Evolutionary conservation across 2,329 filamentous ascomycete species (phyloP).

Genomic region (Ophiostoma piceae): DNA sequence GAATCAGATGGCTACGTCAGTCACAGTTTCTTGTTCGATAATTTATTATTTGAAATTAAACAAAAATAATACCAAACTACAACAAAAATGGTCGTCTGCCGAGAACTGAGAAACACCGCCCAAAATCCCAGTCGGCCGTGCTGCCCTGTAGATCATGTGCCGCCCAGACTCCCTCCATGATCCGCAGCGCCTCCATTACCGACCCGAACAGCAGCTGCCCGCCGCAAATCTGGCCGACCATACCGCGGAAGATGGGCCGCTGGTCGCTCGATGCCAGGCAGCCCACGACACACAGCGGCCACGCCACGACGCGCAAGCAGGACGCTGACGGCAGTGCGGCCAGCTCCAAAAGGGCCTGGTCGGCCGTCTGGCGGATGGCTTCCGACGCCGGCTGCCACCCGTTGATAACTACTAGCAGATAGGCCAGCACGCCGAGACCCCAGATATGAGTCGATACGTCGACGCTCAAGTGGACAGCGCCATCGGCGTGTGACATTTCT

Average conservation of each 20-base stretch:
- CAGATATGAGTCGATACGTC: constrained; percentile 37
- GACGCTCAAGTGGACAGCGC: background rate
- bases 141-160: constrained; percentile 31
- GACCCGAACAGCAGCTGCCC: constrained; percentile 44
- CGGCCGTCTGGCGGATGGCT: constrained; percentile 26
- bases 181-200: constrained; percentile 39
- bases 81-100: constrained; percentile 29
- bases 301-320: constrained; percentile 34
- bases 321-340: constrained; percentile 30
- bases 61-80: constrained; percentile 18
- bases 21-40: background rate
- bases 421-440: constrained; percentile 45
- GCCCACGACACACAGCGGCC: constrained; percentile 37
- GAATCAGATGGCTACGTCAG: background rate
- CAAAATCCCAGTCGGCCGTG: constrained; percentile 41
- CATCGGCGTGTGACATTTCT: background rate
- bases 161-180: constrained; percentile 46
- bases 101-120: constrained; percentile 36
- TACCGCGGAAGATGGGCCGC: constrained; percentile 35
- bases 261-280: constrained; percentile 38
- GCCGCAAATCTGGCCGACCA: constrained; percentile 40
- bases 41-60: background rate
- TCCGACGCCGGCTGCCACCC: constrained; percentile 40
- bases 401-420: constrained; percentile 45
- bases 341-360: constrained; percentile 24